Base-by-base conservation (phyloP, 179 eudicot species). In the Spinacia oleracea region DNA sequence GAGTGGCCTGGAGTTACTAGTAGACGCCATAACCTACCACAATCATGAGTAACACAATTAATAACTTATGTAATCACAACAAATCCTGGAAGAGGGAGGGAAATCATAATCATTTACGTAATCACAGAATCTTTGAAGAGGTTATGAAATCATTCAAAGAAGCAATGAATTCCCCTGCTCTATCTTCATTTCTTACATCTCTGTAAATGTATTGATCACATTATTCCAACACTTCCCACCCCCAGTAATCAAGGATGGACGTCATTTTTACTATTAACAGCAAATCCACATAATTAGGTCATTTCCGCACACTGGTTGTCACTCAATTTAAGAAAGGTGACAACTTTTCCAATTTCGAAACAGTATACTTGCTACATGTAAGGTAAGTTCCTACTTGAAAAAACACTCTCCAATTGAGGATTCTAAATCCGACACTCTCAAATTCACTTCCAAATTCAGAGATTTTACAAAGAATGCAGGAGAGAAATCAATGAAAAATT, bases 1-100 rank as follows among this genome's bases (percentile, higher is more conserved):
- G 79, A 93, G 56, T 34, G 92, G 94, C 80, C 86, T 87, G 15
- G 77, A 62, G 65, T 83, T 86, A 70, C 70, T 82, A 42, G 67
- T 69, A 25, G 90, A 86, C 21, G 87, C 87, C 83, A 86, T 84
- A 32, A 92, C 94, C 98, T 94, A 67, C 63, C 40, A n/a, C n/a
- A 81, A 60, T 80, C 58, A 70, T 50, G 11, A 77, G 68, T 63
- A 55, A 55, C 20, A 63, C 70, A 67, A 56, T 31, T 48, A 83
- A 64, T 66, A 42, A 53, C 7, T 9, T 1, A 29, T 2, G 6
- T 1, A 18, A 1, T 55, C 25, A 12, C 62, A 32, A 40, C n/a
- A 34, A 29, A 15, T 21, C 14, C n/a, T n/a, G n/a, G n/a, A 38
- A 38, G 40, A 38, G 40, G 40, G 40, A 2, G 6, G 40, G n/a